Base-by-base conservation (phyloP, 495 filamentous ascomycete genomes). In the Annulohypoxylon moriforme region DNA sequence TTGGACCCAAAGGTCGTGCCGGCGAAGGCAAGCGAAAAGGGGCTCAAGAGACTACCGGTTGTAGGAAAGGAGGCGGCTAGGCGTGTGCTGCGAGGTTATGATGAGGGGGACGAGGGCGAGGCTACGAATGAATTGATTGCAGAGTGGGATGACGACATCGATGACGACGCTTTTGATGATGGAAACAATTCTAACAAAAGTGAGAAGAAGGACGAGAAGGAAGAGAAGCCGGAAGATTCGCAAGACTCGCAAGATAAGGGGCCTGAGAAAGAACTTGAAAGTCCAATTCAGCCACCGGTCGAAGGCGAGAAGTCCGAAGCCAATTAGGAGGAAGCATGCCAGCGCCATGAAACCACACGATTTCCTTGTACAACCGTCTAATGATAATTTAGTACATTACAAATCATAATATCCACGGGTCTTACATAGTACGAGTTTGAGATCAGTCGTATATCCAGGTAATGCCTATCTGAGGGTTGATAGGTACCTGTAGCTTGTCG, bases 61-160 rank as follows among this genome's bases (percentile, higher is more conserved):
- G 84, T 90, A 9, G 92, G 90, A 4, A 80, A 80, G n/a, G 87
- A 90, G 68, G 83, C 85, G 8, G 90, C 92, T n/a, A 79, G 85
- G 58, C 84, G 91, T 53, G 83, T 92, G 46, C 72, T 92, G 33
- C n/a, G 42, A 0, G 77, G 79, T 3, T 79, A 74, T 34, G 75
- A 76, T 44, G 72, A 71, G 10, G 84, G 89, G 61, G 86, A 91
- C 60, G 83, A 88, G 60, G 81, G 77, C 11, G 84, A 88, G 36
- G 81, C 83, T 25, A 89, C 88, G 67, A 93, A 94, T 78, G 81
- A 80, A 70, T 82, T 92, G 80, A 86, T 92, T 69, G 76, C 80
- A 0, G 84, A 78, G 13, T 88, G 86, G 86, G 29, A 75, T 27
- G 68, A 64, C 56, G 75, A 69, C 13, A 33, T 63, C 8, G 64